A percentile compares a stretch with the other conserved stretches of the same genome.
phyloP scores from a whole-genome alignment of 2,329 filamentous ascomycete species.

The Fusarium poae region DNA sequence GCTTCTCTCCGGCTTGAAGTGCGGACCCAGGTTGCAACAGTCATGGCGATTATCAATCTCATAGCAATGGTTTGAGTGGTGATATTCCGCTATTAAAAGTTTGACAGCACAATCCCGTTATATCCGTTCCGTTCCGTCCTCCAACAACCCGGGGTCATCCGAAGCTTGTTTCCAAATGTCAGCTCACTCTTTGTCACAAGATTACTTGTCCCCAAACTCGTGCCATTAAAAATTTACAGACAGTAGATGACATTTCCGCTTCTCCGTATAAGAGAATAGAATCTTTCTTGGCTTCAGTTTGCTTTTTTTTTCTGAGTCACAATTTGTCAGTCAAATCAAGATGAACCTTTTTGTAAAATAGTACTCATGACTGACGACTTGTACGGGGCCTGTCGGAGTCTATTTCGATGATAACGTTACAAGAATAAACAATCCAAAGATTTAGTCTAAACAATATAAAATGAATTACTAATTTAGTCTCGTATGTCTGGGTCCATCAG shows the following conservation, averaged over 20 bases:
- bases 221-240: conserved; percentile 31
- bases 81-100: neutral
- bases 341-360: neutral
- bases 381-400: conserved; percentile 4
- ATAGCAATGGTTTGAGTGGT: conserved; percentile 25
- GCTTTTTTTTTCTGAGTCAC: neutral
- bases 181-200: conserved; percentile 48
- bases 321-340: conserved; percentile 4
- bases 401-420: neutral
- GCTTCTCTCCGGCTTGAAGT: too few relatives aligned
- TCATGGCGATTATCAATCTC: conserved; percentile 39
- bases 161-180: conserved; percentile 35
- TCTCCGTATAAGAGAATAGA: conserved; percentile 37
- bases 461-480: neutral
- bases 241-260: conserved; percentile 44
- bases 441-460: neutral
- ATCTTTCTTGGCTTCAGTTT: conserved; percentile 5
- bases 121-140: conserved; percentile 42
- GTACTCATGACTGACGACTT: conserved; percentile 3
- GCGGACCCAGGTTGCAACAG: conserved; percentile 4
- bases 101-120: conserved; percentile 6
- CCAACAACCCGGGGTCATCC: conserved; percentile 43
- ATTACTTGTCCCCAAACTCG: conserved; percentile 30
- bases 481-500: neutral
- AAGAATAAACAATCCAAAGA: neutral